Evolutionary conservation across 2,329 filamentous ascomycete genomes (phyloP), one percentile per base, ranked within the genome.

Genomic region (Venturia asperata): DNA sequence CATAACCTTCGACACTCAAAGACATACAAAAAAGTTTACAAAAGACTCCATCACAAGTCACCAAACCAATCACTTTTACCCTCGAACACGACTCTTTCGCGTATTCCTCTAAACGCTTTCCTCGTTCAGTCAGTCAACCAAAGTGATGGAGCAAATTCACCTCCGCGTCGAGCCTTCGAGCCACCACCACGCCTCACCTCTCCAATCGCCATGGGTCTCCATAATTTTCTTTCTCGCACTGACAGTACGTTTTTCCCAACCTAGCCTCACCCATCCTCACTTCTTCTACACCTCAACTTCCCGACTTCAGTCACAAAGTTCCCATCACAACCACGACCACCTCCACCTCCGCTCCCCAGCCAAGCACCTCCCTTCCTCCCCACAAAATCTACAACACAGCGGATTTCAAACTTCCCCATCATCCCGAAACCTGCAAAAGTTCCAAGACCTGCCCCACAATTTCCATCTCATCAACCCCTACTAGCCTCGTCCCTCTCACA

Each of bases 131-230:
- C 27, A 34, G 6, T 1, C 49, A 34, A 58, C 19, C n/a, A n/a
- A n/a, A n/a, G n/a, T n/a, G 9, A 58, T 58, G 52, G 52, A 58
- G 37, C 52, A 58, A 21, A 37, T 58, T 11, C 52, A 37, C 30
- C 15, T 37, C 15, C 27, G 27, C 19, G 52, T n/a, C 52, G 52
- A 58, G 27, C 30, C 52, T 11, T 34, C 27, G 17, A 58, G 30
- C 52, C 52, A 58, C 3, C 52, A 58, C 30, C 52, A 58, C 27
- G 15, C 52, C 13, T 58, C 52, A 58, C 30, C 52, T 19, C 30
- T 37, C 5, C 30, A 34, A 5, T 58, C 52, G 52, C 30, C 30
- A 5, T 58, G 52, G 52, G 30, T 58, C 15, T 58, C 52, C 21
- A 37, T n/a, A n/a, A 37, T n/a, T 11, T 27, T 58, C 6, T 58